Base-by-base conservation (phyloP, 225 moss, liverwort and hornwort genomes). In the Thuidium tamariscinum region DNA sequence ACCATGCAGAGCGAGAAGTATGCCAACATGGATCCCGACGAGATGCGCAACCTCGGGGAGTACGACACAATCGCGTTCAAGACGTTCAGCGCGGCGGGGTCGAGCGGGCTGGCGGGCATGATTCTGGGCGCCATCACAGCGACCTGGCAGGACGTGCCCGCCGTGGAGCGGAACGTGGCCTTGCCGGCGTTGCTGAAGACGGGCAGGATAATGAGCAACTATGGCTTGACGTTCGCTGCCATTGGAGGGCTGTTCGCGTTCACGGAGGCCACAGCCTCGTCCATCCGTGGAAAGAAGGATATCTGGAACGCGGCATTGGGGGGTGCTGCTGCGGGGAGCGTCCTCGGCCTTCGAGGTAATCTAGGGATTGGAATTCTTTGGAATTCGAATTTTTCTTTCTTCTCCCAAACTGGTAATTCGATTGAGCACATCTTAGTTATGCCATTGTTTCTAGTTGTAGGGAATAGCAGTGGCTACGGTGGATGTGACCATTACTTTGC, bases 91-190 rank as follows among this genome's bases (percentile, higher is more conserved):
- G 95, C 94, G 37, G 89, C 87, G 22, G 98, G 90, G 76, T 96
- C 96, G 36, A 95, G 98, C 81, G 89, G 91, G 26, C 2, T 96
- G 82, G 95, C 92, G 26, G 98, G 96, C 73, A 89, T 88, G 51
- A 91, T 95, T 82, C 55, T 95, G 68, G 98, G 96, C 34, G 95
- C 96, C 57, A 86, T 96, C 77, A 88, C 93, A 23, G 96, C 98
- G 11, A 94, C 98, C 55, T 98, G 98, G 98, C 90, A 94, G 75
- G 95, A 98, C 86, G 96, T 96, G 81, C 95, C 96, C 51, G 93
- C 94, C 54, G 93, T 98, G 23, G 95, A 96, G 90, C 90, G 92
- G 90, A 98, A 98, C n/a, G 89, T 90, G 71, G 94, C 94, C 60
- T 80, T 92, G 94, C 95, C 95, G 30, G 96, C 94, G 5, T 90